A percentile compares a stretch with the other conserved stretches of the same genome.
Evolutionary conservation across 164 flowering plant species (phyloP).

Genomic region (Pachysandra terminalis): DNA sequence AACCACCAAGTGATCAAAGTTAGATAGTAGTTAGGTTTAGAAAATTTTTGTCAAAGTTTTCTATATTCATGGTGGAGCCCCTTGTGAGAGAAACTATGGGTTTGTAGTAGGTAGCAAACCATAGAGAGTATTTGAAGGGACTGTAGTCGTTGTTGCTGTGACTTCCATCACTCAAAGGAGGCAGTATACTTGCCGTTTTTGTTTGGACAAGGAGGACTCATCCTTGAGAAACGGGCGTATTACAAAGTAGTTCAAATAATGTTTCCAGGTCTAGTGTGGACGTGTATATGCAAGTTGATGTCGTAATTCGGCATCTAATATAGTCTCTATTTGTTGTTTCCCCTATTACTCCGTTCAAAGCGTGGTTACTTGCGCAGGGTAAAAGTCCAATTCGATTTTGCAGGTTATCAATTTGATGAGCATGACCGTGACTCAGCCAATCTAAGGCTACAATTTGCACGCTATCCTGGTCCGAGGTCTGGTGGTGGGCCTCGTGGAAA

Average conservation of each 20-base stretch:
- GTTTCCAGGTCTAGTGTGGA: constrained; percentile 3
- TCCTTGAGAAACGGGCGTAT: neutral
- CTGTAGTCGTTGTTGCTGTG: neutral
- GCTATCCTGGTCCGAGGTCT: constrained; percentile 93
- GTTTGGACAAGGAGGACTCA: neutral
- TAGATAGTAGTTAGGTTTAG: neutral
- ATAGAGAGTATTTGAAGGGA: neutral
- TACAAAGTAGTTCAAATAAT: constrained; percentile 2
- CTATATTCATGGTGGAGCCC: neutral
- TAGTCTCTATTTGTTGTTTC: constrained; percentile 21
- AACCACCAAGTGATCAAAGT: neutral
- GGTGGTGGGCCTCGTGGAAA: constrained; percentile 84
- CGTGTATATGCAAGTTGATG: constrained; percentile 4
- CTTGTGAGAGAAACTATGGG: neutral
- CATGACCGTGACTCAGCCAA: constrained; percentile 69
- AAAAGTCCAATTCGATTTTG: constrained; percentile 62
- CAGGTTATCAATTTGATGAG: constrained; percentile 94
- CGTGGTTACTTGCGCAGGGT: constrained; percentile 34
- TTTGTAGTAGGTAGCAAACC: neutral
- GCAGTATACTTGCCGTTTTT: neutral
- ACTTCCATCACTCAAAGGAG: neutral
- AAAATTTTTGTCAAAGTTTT: neutral
- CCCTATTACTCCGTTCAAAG: constrained; percentile 20
- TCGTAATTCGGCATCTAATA: constrained; percentile 6
- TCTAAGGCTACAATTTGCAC: constrained; percentile 91